Evolutionary conservation across 192 early-diverging fungal species (phyloP), one percentile per base, ranked within the genome.

Genomic region (Backusella macrospora): DNA sequence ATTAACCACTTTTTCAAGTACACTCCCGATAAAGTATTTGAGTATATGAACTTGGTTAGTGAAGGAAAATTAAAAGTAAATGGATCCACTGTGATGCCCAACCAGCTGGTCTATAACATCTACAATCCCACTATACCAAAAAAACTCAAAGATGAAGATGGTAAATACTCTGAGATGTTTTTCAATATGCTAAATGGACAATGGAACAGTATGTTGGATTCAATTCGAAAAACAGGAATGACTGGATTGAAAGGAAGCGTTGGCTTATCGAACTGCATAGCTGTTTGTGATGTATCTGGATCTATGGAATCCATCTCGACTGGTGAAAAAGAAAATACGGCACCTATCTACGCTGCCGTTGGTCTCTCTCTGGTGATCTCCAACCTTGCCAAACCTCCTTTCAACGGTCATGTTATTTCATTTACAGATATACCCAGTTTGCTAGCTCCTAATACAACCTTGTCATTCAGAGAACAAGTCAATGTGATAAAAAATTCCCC

Each of bases 241-340:
- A n/a, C n/a, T n/a, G n/a, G n/a, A n/a, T n/a, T n/a, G n/a, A n/a
- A n/a, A n/a, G n/a, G n/a, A n/a, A n/a, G n/a, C n/a, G 15, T 44
- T 10, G 77, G 48, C 7, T 77, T 87, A 55, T 73, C 78, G 5
- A 69, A 69, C 23, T 71, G 78, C 0, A 73, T 87, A 23, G 84
- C 83, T 0, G 74, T 87, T 39, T 87, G 84, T 40, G 86, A 87
- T 68, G 82, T 86, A 13, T 84, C 82, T 68, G 80, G 74, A 7
- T 84, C 83, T 5, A 87, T 87, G 84, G 14, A 5, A 7, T 0
- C 21, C 5, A 0, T n/a, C n/a, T 46, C 15, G 0, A 21, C 8
- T 9, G 0, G 4, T 1, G 6, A 46, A 10, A 13, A 68, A 0
- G 5, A 10, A 6, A 44, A 44, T 1, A 77, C 72, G 0, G 16